Conservation (phyloP, 257 asterid species). For the Eucommia ulmoides region DNA sequence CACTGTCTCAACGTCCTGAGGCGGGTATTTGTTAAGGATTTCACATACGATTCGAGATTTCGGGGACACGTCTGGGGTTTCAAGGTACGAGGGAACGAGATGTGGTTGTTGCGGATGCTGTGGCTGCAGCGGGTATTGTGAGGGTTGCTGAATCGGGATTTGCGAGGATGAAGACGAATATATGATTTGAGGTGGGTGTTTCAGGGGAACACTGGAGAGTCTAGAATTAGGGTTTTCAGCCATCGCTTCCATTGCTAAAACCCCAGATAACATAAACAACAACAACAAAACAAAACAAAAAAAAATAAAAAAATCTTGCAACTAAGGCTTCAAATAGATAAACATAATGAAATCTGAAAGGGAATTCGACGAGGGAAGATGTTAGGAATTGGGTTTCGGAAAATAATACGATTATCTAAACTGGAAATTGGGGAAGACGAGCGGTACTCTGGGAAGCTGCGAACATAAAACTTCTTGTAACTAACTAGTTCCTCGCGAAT, state of each 20-base stretch:
- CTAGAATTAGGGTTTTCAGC: not conserved
- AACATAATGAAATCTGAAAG: too few relatives aligned
- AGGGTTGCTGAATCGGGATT: not conserved
- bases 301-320: too few relatives aligned
- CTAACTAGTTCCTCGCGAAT: too few relatives aligned
- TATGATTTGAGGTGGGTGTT: not conserved
- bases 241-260: not conserved
- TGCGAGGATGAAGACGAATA: not conserved
- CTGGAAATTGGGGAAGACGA: too few relatives aligned
- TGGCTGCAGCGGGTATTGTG: slow-evolving; percentile 7
- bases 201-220: not conserved
- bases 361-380: too few relatives aligned
- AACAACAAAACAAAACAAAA: too few relatives aligned
- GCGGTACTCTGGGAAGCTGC: too few relatives aligned
- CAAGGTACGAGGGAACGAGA: slow-evolving; percentile 22
- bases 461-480: too few relatives aligned
- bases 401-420: too few relatives aligned
- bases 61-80: slow-evolving; percentile 23
- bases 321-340: too few relatives aligned
- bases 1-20: slow-evolving; percentile 35
- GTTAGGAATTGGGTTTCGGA: too few relatives aligned
- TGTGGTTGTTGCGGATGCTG: slow-evolving; percentile 3
- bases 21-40: slow-evolving; percentile 30
- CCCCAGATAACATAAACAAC: too few relatives aligned
- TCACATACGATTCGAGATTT: slow-evolving; percentile 33